Conservation (phyloP, 306 rosid species). For the Prunus kanzakura region DNA sequence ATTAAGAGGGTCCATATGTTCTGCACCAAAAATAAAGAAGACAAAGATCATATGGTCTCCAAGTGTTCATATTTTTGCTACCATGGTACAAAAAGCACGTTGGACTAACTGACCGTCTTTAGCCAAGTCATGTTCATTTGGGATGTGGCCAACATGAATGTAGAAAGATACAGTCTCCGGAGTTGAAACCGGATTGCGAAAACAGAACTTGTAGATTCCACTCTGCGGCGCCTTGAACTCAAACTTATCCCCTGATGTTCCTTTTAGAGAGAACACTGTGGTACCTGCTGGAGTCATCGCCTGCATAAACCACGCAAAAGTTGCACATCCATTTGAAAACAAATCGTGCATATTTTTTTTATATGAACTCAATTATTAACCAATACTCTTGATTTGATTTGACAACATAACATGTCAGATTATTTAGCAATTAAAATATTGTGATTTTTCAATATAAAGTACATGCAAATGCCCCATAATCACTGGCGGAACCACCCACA, state of each 20-base stretch:
- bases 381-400: neutral
- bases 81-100: no score
- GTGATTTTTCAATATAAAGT: no score
- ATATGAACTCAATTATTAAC: no score
- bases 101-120: constrained; percentile 8
- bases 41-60: neutral
- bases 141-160: constrained; percentile 12
- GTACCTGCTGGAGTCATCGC: neutral
- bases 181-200: neutral
- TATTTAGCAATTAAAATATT: neutral
- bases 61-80: neutral
- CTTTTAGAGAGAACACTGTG: neutral
- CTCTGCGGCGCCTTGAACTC: neutral
- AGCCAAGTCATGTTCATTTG: constrained; percentile 9
- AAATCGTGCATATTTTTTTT: neutral
- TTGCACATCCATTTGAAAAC: neutral
- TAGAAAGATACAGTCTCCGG: constrained; percentile 4
- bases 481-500: no score
- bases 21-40: neutral
- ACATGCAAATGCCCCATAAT: no score
- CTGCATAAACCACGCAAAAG: neutral
- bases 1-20: constrained; percentile 14
- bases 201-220: constrained; percentile 17
- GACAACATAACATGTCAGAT: neutral
- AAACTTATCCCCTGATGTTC: neutral